Evolutionary conservation across 192 early-diverging fungal species (phyloP).

Genomic region (Backusella tarrabulga): DNA sequence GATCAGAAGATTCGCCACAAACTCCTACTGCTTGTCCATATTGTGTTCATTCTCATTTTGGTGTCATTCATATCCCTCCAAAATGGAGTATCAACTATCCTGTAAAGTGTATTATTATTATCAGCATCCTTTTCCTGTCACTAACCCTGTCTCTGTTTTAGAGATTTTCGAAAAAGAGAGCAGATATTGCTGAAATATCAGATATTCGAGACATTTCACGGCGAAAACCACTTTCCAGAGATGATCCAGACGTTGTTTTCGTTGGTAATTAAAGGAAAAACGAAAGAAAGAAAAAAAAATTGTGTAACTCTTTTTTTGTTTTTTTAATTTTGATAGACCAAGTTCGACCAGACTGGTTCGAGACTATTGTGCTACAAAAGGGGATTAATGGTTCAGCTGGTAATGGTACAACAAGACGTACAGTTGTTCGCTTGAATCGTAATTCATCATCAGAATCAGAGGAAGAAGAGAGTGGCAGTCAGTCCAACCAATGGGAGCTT

Average conservation of each 20-base stretch:
- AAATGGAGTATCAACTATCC: slow-evolving; percentile 6
- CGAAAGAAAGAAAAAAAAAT: background rate
- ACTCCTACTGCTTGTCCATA: slow-evolving; percentile 79
- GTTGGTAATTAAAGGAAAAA: slow-evolving; percentile 45
- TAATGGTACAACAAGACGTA: slow-evolving; percentile 18
- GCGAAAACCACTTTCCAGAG: slow-evolving; percentile 48
- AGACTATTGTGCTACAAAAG: slow-evolving; percentile 42
- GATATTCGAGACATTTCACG: slow-evolving; percentile 17
- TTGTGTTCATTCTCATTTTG: slow-evolving; percentile 84
- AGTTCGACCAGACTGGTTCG: slow-evolving; percentile 67
- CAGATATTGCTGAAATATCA: background rate
- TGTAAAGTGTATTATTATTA: background rate
- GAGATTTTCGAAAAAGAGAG: background rate
- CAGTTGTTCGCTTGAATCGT: slow-evolving; percentile 9
- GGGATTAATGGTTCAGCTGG: slow-evolving; percentile 12
- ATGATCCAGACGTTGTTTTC: slow-evolving; percentile 63
- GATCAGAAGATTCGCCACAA: slow-evolving; percentile 68
- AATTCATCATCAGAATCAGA: background rate
- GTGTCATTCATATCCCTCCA: slow-evolving; percentile 60
- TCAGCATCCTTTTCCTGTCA: background rate
- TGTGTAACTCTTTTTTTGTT: background rate
- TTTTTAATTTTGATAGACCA: slow-evolving; percentile 48
- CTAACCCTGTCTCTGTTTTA: background rate
- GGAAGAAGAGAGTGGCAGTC: slow-evolving; percentile 39
- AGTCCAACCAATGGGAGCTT: slow-evolving; percentile 75